Base-by-base conservation (phyloP, 352 stramenopile species). In the Phytophthora cryptogea region DNA sequence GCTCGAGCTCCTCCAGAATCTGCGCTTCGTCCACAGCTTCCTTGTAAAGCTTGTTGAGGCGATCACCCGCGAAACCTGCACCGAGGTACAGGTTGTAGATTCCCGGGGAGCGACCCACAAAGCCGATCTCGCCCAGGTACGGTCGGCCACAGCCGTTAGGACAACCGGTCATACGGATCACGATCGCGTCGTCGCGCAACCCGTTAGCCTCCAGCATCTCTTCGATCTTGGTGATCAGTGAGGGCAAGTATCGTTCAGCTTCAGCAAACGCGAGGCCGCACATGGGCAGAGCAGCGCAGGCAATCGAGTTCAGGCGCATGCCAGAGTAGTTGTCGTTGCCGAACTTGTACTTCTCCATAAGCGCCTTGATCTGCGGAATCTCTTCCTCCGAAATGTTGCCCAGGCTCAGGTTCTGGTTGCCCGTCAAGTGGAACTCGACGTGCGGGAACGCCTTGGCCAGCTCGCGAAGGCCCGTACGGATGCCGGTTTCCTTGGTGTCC, bases 91-190 rank as follows among this genome's bases (percentile, higher is more conserved):
- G 52, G 80, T 99, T 97, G 80, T 99, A 99, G 52, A 82, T 97
- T 59, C 97, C 96, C 1, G 95, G 86, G 37, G 95, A 96, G 72
- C 98, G 95, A 49, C 97, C 97, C 27, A 99, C 95, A 63, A 99
- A 98, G 47, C 92, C 97, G 44, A 99, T 90, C 78, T 99, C 97
- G 17, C 96, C 97, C 85, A 99, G 94, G 85, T 99, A 99, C 16
- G 97, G 97, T 13, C 97, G 78, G 3, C 94, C 96, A 67, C 96
- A 99, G 43, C 97, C 97, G 76, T 99, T 99, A 27, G 96, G 92
- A 72, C 97, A 99, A 39, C 97, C 96, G n/a, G 96, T 99, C 96
- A 99, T 99, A 37, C 97, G 91, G 46, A 99, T 97, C 41, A 99
- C 80, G 58, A 99, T 98, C 66, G 97, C 91, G 66, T 99, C 94